Evolutionary conservation across 2,329 filamentous ascomycete species (phyloP), one percentile per base, ranked within the genome.

Genomic region (Graphiopsis chlorocephala): DNA sequence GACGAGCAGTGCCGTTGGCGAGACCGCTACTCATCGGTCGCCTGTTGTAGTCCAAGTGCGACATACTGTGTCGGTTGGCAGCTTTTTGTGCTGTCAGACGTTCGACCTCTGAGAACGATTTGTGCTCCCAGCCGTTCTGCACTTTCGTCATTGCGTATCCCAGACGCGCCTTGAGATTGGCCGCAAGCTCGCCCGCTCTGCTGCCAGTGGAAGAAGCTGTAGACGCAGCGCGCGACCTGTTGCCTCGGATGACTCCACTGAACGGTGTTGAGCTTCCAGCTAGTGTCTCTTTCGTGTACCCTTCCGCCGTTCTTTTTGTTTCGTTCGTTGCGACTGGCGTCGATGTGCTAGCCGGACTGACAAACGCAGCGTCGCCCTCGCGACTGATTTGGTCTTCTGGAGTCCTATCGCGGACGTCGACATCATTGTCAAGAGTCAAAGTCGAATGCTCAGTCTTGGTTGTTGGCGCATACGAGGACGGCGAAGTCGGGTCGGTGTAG

Each of bases 101-200:
- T 78, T 94, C 92, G 31, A 94, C 86, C 77, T 94, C 90, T 63
- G 90, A 88, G 65, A 95, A 86, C 20, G 87, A 88, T 68, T 90
- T 88, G 58, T 88, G 85, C 78, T 96, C 90, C 90, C 93, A 95
- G 65, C 92, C 92, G 74, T 96, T 88, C 75, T 92, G 92, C 47
- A 97, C 90, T 78, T 97, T 97, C 74, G 96, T 85, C 85, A 96
- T 95, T 68, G 94, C 94, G 77, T 97, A 97, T 7, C 92, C 92
- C 29, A 98, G 84, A 72, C 92, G 90, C 59, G 92, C 89, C 74
- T 89, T 90, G 61, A 98, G 84, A 74, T 94, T 90, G 63, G 88
- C 86, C 47, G 91, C 92, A 83, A 95, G 90, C 84, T 96, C 91
- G 76, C 90, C 89, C 70, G 94, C 91, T 70, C 88, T 89, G 72